Evolutionary conservation across 2,329 filamentous ascomycete species (phyloP), one percentile per base, ranked within the genome.

Genomic region (Beauveria asiatica): DNA sequence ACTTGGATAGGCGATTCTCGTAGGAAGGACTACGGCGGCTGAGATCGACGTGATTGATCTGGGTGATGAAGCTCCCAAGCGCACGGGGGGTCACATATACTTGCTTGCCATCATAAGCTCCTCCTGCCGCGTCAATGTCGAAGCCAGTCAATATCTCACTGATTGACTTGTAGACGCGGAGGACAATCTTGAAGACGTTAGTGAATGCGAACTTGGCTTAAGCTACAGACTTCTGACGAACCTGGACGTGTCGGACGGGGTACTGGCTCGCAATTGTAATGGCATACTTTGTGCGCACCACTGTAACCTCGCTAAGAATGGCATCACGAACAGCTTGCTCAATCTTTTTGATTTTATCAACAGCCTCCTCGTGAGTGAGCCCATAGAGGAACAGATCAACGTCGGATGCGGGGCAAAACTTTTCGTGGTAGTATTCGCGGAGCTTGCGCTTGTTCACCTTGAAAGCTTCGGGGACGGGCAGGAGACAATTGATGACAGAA

Each of bases 121-220:
- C 88, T 63, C 90, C 90, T 1, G 89, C 88, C 69, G 88, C 92
- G 69, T 94, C 90, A 53, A 96, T 90, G 66, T 95, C 91, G 66
- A 96, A 96, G 0, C 91, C 91, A 3, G 90, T 91, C 25, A 96
- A 79, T 41, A 96, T 92, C 70, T 95, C 89, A 1, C 89, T 87
- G 50, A 95, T 75, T 0, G 87, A 92, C 68, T 90, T 90, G 76
- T 96, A 95, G 42, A 94, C 84, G 41, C 90, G 87, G 33, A 95
- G 79, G 23, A 96, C 90, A 66, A 96, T 91, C 78, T 93, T 62
- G 5, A 45, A 44, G 30, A 11, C 6, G 10, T 59, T 25, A 42
- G 39, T 56, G 50, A 10, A 19, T 25, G 39, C 6, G 25, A 41
- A 21, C 13, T 11, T 1, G 3, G 50, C 17, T 19, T 7, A 3